phyloP scores from a whole-genome alignment of 805 yeast genomes.

The Dipodascus geniculatus region DNA sequence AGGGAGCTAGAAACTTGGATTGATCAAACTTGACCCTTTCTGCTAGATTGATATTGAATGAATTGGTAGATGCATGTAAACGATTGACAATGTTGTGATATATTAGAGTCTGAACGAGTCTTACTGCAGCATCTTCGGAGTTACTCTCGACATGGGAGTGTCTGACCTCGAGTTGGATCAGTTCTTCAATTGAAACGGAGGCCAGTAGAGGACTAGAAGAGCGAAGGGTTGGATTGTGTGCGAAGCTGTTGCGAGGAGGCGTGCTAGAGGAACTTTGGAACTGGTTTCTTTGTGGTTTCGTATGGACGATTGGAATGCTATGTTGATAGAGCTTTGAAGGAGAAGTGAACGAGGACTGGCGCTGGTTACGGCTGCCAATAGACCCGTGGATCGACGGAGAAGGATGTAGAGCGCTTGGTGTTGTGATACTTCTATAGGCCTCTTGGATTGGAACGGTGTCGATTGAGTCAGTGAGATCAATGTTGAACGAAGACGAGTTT shows the following conservation, averaged over 20 bases:
- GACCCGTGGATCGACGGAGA: not conserved
- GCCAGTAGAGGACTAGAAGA: not conserved
- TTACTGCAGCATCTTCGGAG: not conserved
- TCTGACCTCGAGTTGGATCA: not conserved
- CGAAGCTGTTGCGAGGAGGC: not conserved
- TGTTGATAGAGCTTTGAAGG: conserved; percentile 1
- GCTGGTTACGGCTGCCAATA: not conserved
- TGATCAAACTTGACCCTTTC: conserved; percentile 11
- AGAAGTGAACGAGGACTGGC: not conserved
- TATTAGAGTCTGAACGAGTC: not conserved
- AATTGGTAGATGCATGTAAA: conserved; percentile 8
- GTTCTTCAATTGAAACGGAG: not conserved
- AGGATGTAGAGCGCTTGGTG: not conserved
- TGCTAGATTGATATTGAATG: conserved; percentile 6
- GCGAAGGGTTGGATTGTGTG: not conserved
- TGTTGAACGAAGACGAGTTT: not conserved
- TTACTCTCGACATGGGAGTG: not conserved
- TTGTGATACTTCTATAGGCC: not conserved
- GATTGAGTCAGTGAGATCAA: not conserved
- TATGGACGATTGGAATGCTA: not conserved
- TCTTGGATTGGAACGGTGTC: not conserved
- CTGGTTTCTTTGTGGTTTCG: not conserved
- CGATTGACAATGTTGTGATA: conserved; percentile 11
- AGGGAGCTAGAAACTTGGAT: conserved; percentile 11
- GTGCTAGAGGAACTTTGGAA: not conserved